Percentiles rank a stretch among this genome's conserved stretches.
Conservation (phyloP, 2,329 filamentous ascomycete species). For the Trichoderma citrinoviride region DNA sequence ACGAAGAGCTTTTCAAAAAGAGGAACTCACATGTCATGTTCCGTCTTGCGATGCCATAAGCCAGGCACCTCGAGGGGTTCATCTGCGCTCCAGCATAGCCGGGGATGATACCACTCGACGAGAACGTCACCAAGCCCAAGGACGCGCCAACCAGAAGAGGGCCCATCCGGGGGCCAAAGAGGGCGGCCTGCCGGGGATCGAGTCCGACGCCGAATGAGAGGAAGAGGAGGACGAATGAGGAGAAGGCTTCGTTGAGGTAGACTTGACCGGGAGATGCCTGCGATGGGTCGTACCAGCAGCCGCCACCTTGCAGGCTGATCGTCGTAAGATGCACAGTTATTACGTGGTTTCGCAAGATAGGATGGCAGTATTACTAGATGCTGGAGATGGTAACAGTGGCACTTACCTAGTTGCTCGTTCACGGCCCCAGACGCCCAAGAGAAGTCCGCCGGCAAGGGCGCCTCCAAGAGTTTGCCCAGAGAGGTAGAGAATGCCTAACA, state of each 20-base stretch:
- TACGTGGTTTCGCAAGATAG: background rate
- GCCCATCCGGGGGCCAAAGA: conserved; percentile 49
- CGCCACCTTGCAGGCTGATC: conserved; percentile 33
- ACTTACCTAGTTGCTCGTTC: conserved; percentile 32
- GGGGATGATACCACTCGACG: conserved; percentile 38
- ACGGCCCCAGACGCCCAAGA: conserved; percentile 37
- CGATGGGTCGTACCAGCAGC: conserved; percentile 38
- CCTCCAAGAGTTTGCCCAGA: conserved; percentile 45
- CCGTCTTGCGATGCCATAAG: conserved; percentile 39
- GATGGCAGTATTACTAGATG: background rate
- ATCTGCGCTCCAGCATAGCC: conserved; percentile 44
- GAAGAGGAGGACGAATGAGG: conserved; percentile 34
- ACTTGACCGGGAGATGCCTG: conserved; percentile 39
- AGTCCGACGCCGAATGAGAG: conserved; percentile 52
- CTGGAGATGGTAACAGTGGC: background rate
- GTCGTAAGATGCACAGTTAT: background rate
- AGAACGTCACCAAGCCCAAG: conserved; percentile 38
- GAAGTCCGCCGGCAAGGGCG: conserved; percentile 43
- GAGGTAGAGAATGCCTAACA: conserved; percentile 44
- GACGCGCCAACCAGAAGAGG: conserved; percentile 48
- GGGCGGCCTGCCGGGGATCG: conserved; percentile 49
- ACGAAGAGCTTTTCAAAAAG: too few relatives aligned
- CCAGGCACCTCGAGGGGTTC: conserved; percentile 47
- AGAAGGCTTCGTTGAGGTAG: conserved; percentile 48
- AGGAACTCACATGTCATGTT: conserved; percentile 25